phyloP scores from a whole-genome alignment of 169 alveolate genomes.

The Cryptosporidium sp. region DNA sequence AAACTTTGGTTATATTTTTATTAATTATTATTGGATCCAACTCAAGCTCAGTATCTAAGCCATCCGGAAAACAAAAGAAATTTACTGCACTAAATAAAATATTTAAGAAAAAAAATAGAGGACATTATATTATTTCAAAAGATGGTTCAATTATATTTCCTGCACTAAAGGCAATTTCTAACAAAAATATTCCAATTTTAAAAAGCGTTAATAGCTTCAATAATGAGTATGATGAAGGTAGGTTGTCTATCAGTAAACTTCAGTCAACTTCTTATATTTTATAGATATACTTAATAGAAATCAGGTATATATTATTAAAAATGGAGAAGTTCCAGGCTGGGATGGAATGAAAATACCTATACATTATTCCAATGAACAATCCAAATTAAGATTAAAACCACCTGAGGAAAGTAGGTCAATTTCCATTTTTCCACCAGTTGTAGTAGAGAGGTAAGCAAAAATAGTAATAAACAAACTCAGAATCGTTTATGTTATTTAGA shows the following conservation, averaged over 20 bases:
- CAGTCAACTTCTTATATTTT: neutral
- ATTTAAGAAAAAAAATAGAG: neutral
- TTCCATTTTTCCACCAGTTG: slow-evolving; percentile 52
- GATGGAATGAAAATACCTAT: slow-evolving; percentile 69
- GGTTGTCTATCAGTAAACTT: neutral
- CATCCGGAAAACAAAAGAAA: neutral
- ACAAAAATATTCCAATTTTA: slow-evolving; percentile 12
- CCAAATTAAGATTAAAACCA: slow-evolving; percentile 22
- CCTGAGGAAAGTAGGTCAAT: slow-evolving; percentile 6
- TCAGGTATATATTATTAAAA: slow-evolving; percentile 45
- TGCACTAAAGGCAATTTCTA: slow-evolving; percentile 15
- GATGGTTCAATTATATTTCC: slow-evolving; percentile 46
- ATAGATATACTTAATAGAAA: slow-evolving; percentile 30
- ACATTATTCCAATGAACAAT: neutral
- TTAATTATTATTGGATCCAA: neutral
- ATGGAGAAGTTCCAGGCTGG: slow-evolving; percentile 71
- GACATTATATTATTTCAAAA: neutral
- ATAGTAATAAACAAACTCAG: neutral
- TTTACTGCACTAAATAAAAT: neutral
- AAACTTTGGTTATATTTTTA: neutral
- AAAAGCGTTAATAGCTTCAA: slow-evolving; percentile 24
- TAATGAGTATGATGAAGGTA: slow-evolving; percentile 26
- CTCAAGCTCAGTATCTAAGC: neutral
- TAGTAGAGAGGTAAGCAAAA: slow-evolving; percentile 51
- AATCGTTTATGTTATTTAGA: neutral